Evolutionary conservation across 2,329 filamentous ascomycete species (phyloP).

Genomic region (Reticulascus tulasneorum): DNA sequence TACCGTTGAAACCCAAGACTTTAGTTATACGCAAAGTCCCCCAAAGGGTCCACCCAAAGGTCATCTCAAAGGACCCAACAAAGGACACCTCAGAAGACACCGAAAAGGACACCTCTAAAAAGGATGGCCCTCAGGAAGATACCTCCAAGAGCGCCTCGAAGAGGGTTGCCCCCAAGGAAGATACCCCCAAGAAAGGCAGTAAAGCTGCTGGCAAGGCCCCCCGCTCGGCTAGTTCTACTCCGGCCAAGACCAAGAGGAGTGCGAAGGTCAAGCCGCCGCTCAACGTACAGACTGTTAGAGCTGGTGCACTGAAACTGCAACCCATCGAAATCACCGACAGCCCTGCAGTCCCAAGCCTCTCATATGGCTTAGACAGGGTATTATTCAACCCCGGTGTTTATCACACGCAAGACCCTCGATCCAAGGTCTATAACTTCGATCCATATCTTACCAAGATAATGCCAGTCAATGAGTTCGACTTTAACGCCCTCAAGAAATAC

Average conservation of each 20-base stretch:
- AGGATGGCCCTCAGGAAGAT: no score
- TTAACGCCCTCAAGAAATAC: conserved; percentile 78
- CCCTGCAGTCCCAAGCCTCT: conserved; percentile 53
- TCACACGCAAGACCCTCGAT: conserved; percentile 81
- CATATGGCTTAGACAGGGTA: conserved; percentile 79
- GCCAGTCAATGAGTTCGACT: conserved; percentile 91
- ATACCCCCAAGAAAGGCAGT: not conserved
- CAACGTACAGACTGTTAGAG: conserved; percentile 1
- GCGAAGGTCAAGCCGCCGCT: not conserved
- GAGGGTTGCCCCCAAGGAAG: not conserved
- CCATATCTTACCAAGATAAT: conserved; percentile 91
- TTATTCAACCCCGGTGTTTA: conserved; percentile 95
- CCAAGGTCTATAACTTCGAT: conserved; percentile 92
- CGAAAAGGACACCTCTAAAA: no score
- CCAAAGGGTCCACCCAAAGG: no score
- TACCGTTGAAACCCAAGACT: no score
- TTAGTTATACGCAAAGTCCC: no score
- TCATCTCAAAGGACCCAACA: no score
- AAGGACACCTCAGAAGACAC: no score
- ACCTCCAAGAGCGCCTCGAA: not conserved
- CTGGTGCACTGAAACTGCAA: conserved; percentile 18
- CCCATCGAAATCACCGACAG: conserved; percentile 29
- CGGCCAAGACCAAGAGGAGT: conserved; percentile 1
- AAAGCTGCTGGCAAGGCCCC: no score
- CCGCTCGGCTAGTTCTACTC: no score